Evolutionary conservation across 371 early-diverging fungal species (phyloP), one percentile per base, ranked within the genome.

Genomic region (Mucor sp.): DNA sequence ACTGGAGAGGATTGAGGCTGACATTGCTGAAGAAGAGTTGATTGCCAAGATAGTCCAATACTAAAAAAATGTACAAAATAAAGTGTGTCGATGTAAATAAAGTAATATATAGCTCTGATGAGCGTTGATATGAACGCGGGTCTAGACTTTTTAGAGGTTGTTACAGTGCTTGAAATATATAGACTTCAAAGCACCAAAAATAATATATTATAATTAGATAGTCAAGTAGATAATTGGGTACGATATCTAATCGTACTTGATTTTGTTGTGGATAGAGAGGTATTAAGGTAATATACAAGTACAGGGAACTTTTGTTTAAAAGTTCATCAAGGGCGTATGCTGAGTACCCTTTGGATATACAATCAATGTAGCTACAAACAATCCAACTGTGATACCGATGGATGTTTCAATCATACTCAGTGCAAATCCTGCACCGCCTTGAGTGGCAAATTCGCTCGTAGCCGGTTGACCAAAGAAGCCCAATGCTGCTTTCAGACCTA

Each of bases 291-390:
- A 17, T 41, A 53, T 53, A 53, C 27, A 53, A 55, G 14, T 33
- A 53, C 15, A 57, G 25, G 3, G 23, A 53, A 14, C 53, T 53
- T 53, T 8, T 53, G 4, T 62, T 33, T 82, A 85, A 67, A 88
- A 88, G 58, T 70, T 86, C 86, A 89, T 87, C n/a, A 89, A 74
- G 28, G 85, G 81, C 3, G 86, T 86, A 39, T 82, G 83, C 65
- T 66, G 70, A 56, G 78, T 79, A 43, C 89, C 87, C 64, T 78
- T 79, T 1, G 89, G 87, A 62, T 85, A 89, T 44, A 86, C 83
- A 35, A 87, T 70, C 39, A 87, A 65, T 0, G 86, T 82, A 3
- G 86, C 82, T 39, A 82, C 66, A 68, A 89, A 89, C 25, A 89
- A 74, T 0, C 89, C 89, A 48, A 89, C 77, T 0, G 87, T 85